These are phyloP conservation scores for Silene noctiflora DNA, from an alignment of 179 eudicot genomes.

Conservation along the genomic window DNA sequence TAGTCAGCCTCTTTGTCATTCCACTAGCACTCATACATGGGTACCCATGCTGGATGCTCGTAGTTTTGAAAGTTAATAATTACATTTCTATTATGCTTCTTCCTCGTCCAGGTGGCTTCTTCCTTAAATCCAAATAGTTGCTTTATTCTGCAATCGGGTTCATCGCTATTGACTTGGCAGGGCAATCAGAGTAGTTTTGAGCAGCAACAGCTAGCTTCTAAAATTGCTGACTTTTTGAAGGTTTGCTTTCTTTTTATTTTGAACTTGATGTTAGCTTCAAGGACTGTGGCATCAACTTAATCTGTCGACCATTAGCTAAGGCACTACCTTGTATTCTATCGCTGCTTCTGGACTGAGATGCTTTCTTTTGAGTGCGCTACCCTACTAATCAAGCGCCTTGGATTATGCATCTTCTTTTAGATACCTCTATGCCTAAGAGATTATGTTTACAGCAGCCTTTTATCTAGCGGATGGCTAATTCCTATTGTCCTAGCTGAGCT, in stretches of 20 bases:
- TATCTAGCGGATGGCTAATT: no score
- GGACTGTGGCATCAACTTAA: neutral
- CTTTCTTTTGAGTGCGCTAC: no score
- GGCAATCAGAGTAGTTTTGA: slow-evolving; percentile 85
- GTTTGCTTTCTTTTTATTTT: slow-evolving; percentile 29
- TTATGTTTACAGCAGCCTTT: neutral
- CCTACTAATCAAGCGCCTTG: no score
- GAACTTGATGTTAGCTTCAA: neutral
- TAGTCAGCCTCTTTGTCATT: no score
- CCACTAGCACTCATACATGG: no score
- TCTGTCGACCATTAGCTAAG: neutral
- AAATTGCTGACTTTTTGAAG: slow-evolving; percentile 86
- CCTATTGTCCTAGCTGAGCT: no score
- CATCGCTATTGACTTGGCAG: slow-evolving; percentile 74
- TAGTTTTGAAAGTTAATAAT: neutral
- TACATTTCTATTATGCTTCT: slow-evolving; percentile 2
- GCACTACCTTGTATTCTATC: neutral
- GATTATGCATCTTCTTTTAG: neutral
- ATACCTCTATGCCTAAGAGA: neutral
- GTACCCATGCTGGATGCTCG: no score
- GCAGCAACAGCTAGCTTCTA: slow-evolving; percentile 81
- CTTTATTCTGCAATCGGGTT: slow-evolving; percentile 82
- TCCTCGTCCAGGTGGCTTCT: slow-evolving; percentile 55
- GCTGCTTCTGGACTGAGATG: neutral
- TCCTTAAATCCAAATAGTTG: slow-evolving; percentile 75